Evolutionary conservation across 2,329 filamentous ascomycete species (phyloP).

Genomic region (Alternaria triticina): DNA sequence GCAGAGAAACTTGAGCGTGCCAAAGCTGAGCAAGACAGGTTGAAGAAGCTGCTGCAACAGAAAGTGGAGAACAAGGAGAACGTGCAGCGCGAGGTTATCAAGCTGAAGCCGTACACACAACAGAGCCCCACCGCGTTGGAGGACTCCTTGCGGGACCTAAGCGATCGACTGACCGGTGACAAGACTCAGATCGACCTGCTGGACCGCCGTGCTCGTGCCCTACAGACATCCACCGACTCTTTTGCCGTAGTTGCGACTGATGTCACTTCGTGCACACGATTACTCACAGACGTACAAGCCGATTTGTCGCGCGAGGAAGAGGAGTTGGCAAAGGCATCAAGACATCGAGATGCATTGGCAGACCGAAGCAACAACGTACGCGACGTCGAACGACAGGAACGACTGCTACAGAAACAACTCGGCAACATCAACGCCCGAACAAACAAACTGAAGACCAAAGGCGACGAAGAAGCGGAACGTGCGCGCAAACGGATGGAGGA

Average conservation of each 20-base stretch:
- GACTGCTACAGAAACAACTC: slow-evolving; percentile 81
- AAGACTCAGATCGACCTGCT: slow-evolving; percentile 85
- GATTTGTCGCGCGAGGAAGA: slow-evolving; percentile 92
- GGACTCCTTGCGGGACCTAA: slow-evolving; percentile 79
- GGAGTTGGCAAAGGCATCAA: slow-evolving; percentile 77
- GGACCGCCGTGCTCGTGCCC: slow-evolving; percentile 83
- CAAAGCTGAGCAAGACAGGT: slow-evolving; percentile 77
- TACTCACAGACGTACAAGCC: slow-evolving; percentile 84
- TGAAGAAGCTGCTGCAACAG: slow-evolving; percentile 75
- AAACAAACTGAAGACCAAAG: slow-evolving; percentile 80
- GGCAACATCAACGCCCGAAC: slow-evolving; percentile 86
- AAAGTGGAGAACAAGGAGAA: slow-evolving; percentile 73
- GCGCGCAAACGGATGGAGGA: slow-evolving; percentile 92
- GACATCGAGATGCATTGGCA: slow-evolving; percentile 84
- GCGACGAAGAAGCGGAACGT: slow-evolving; percentile 77
- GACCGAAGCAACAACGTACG: slow-evolving; percentile 88
- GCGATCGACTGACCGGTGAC: slow-evolving; percentile 76
- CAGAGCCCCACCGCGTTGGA: slow-evolving; percentile 87
- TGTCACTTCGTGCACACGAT: slow-evolving; percentile 84
- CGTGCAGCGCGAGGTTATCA: slow-evolving; percentile 82
- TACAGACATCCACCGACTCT: slow-evolving; percentile 91
- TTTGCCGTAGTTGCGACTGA: slow-evolving; percentile 85
- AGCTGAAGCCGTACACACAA: slow-evolving; percentile 88
- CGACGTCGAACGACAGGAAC: slow-evolving; percentile 89
- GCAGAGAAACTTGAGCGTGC: slow-evolving; percentile 82